Evolutionary conservation across 169 alveolate genomes (phyloP), one percentile per base, ranked within the genome.

Genomic region (Miamiensis avidus): DNA sequence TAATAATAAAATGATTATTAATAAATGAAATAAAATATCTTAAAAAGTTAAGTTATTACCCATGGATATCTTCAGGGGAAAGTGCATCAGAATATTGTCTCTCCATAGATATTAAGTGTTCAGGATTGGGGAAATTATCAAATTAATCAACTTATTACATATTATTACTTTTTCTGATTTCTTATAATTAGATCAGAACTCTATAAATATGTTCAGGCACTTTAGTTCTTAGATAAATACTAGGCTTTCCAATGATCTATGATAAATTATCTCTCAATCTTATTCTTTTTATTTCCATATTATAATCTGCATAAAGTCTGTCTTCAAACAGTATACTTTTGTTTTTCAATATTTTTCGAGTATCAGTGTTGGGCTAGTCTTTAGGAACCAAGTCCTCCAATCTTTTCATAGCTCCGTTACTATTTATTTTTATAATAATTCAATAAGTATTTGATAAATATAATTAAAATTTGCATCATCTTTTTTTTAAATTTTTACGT

Each of bases 11-110:
- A 11, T 49, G 69, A 49, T 11, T 49, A 49, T 11, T 20, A 11
- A 49, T 11, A 11, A 49, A n/a, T 49, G 26, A 20, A 20, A 11
- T 49, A 49, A 11, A 49, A 11, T 11, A 49, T 4, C 20, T 49
- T 11, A 49, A 49, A 49, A 11, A 11, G 4, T 11, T 49, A 49
- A 49, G 4, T 11, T 49, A 49, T 11, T 74, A 27, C 26, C 96
- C 97, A 69, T 91, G 83, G 83, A 94, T 89, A 91, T 94, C 97
- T 82, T 92, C 95, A 82, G 86, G 86, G 32, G 89, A 81, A 64
- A 94, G 83, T 28, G 94, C 88, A 83, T 94, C 96, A n/a, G 94
- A 95, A 76, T 94, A 94, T 86, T 94, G 92, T 64, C 97, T 91
- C 83, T 92, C 97, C 77, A 94, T 81, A 49, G 87, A 82, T 29